These are phyloP conservation scores for Kwoniella heveanensis DNA, from an alignment of 768 basidiomycete species.

Conservation along the genomic window DNA sequence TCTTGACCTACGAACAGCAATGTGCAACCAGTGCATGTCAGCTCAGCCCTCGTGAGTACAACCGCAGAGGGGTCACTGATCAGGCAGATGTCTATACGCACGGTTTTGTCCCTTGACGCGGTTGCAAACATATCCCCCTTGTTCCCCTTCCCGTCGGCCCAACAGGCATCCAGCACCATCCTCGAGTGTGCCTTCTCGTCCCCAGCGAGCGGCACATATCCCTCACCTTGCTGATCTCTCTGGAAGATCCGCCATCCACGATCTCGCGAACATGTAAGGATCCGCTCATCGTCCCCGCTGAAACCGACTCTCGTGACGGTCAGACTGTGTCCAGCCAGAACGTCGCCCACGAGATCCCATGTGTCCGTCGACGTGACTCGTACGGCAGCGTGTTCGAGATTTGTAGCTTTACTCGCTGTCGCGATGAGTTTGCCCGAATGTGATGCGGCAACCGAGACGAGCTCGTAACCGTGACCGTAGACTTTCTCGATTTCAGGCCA, in stretches of 20 bases:
- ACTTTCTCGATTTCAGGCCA: slow-evolving; percentile 98
- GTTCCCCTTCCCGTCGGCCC: slow-evolving; percentile 63
- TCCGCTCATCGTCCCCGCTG: slow-evolving; percentile 75
- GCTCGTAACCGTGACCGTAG: slow-evolving; percentile 98
- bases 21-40: slow-evolving; percentile 1
- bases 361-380: slow-evolving; percentile 74
- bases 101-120: slow-evolving; percentile 92
- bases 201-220: slow-evolving; percentile 66
- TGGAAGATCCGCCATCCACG: slow-evolving; percentile 85
- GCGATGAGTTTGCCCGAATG: slow-evolving; percentile 71
- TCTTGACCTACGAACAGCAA: slow-evolving; percentile 66
- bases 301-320: slow-evolving; percentile 90
- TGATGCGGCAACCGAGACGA: slow-evolving; percentile 77
- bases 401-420: slow-evolving; percentile 86
- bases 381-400: slow-evolving; percentile 83
- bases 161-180: slow-evolving; percentile 95
- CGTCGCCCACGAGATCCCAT: slow-evolving; percentile 71
- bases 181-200: slow-evolving; percentile 80
- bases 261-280: slow-evolving; percentile 87
- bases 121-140: slow-evolving; percentile 77
- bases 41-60: not conserved
- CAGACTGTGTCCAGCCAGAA: slow-evolving; percentile 78
- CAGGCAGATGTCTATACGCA: slow-evolving; percentile 52
- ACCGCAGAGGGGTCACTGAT: not conserved
- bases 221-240: slow-evolving; percentile 57